Evolutionary conservation across 148 eudicot species (phyloP).

Genomic region (Camellia lanceoleosa): DNA sequence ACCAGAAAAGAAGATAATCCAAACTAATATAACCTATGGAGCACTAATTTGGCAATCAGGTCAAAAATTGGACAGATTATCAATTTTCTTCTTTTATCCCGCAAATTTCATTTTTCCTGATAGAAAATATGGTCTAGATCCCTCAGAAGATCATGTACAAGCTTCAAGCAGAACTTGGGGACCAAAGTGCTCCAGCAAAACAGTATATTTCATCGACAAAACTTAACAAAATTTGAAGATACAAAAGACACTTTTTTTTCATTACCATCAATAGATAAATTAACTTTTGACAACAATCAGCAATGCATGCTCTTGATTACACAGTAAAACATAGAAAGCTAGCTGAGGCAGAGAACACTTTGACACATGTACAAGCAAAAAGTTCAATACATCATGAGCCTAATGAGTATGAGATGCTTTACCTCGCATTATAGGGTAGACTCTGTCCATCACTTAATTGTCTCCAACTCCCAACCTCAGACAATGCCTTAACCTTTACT

Average conservation of each 20-base stretch:
- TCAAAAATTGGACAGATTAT: neutral
- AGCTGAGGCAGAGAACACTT: neutral
- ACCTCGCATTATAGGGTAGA: constrained; percentile 34
- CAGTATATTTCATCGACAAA: too few relatives aligned
- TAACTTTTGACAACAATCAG: neutral
- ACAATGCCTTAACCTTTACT: constrained; percentile 46
- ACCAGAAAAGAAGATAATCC: neutral
- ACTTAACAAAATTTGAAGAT: too few relatives aligned
- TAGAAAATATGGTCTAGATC: neutral
- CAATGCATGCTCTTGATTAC: neutral
- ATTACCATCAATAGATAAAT: neutral
- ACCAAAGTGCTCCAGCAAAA: neutral
- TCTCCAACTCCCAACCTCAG: constrained; percentile 43
- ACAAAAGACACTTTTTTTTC: too few relatives aligned
- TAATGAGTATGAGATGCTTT: constrained; percentile 13
- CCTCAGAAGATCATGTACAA: neutral
- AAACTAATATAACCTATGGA: neutral
- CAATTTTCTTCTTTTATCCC: too few relatives aligned
- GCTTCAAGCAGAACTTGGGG: neutral
- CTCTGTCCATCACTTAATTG: constrained; percentile 21
- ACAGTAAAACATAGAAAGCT: neutral
- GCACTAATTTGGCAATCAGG: neutral
- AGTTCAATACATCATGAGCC: neutral
- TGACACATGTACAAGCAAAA: neutral
- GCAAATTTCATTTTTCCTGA: too few relatives aligned